Base-by-base conservation (phyloP, 2,329 filamentous ascomycete species). In the Tolypocladium tropicale region DNA sequence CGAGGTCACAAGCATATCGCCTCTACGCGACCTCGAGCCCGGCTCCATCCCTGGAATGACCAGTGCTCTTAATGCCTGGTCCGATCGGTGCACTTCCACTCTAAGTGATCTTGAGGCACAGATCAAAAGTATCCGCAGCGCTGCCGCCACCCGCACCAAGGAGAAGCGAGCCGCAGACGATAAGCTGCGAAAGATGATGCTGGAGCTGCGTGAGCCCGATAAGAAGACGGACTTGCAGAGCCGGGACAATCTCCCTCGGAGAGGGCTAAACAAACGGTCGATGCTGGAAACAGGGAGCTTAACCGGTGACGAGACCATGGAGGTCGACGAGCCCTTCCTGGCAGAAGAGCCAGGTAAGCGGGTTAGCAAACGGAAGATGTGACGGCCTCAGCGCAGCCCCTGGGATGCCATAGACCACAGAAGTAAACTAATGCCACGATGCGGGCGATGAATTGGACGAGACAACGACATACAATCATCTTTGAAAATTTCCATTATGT, bases 1-100 rank as follows among this genome's bases (percentile, higher is more conserved):
- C 25, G 82, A 86, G 66, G 84, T 97, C 55, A 86, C 85, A 53
- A 86, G 88, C 58, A 84, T 96, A 34, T 84, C 92, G 0, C 88
- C 94, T 0, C 82, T 96, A 2, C 90, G 94, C 23, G 94, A 99
- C 69, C 82, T 96, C 1, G 81, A 83, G 1, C 90, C 91, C 0
- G 83, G 83, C 56, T 83, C 85, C 56, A 79, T 96, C 14, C 81
- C 84, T 0, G 71, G 74, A 1, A 86, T 96, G 74, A 79, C 90
- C 32, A 69, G 73, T 3, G 81, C 85, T 14, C 79, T 99, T 12
- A 77, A 79, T 33, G 79, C 79, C 55, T 99, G 93, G 93, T 84
- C 87, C 54, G 75, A 72, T n/a, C 84, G 91, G 57, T 97, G 93
- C 75, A 81, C 83, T 6, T 73, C 77, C 4, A 89, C 90, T 2